phyloP scores from a whole-genome alignment of 2,329 filamentous ascomycete species.

The Coleophoma eucalyptorum region DNA sequence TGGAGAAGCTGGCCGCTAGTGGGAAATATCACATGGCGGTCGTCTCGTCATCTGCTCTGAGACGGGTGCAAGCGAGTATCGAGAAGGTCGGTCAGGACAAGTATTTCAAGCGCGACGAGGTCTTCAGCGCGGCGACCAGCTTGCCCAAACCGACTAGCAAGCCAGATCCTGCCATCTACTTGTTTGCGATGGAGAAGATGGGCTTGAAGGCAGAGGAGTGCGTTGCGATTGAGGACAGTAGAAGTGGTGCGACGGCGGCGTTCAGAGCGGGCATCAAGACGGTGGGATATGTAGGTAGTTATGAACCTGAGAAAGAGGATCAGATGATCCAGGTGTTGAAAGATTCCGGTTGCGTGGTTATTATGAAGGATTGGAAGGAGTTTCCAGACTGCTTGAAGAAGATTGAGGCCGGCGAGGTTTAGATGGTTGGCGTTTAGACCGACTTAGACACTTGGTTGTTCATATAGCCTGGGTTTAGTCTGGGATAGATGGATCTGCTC shows the following conservation, averaged over 20 bases:
- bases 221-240: constrained; percentile 84
- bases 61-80: constrained; percentile 73
- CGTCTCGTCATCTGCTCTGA: constrained; percentile 75
- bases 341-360: constrained; percentile 57
- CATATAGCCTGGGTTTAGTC: no score
- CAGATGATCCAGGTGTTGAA: constrained; percentile 61
- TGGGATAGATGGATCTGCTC: no score
- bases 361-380: constrained; percentile 59
- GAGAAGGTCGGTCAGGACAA: constrained; percentile 75
- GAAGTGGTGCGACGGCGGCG: constrained; percentile 75
- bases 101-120: constrained; percentile 70
- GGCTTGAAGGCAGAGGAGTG: constrained; percentile 68
- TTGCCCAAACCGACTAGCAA: constrained; percentile 80
- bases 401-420: constrained; percentile 18
- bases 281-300: constrained; percentile 83
- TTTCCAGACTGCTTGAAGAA: constrained; percentile 31
- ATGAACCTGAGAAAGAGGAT: constrained; percentile 50
- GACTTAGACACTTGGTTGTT: no score
- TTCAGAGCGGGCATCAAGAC: constrained; percentile 75
- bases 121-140: constrained; percentile 81
- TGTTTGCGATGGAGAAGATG: constrained; percentile 70
- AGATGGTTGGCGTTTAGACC: background rate
- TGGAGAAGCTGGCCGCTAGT: constrained; percentile 58
- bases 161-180: constrained; percentile 86
- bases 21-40: constrained; percentile 73